Conservation (phyloP, 1,139 yeast genomes). For the Debaryomycetaceae sp. region DNA sequence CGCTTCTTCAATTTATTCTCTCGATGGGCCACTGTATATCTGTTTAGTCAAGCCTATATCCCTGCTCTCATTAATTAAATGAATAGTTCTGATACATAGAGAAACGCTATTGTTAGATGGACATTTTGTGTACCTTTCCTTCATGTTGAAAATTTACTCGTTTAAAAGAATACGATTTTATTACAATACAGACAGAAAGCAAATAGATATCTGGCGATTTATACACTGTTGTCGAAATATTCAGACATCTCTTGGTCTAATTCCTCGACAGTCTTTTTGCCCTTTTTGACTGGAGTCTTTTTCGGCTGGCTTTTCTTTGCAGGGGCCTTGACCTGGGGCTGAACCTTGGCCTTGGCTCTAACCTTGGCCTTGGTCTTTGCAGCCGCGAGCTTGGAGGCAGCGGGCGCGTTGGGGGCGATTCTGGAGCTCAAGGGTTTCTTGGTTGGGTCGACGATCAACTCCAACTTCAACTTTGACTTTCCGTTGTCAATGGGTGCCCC, state of each 20-base stretch:
- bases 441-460: slow-evolving; percentile 82
- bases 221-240: slow-evolving; percentile 45
- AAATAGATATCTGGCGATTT: background rate
- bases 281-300: slow-evolving; percentile 37
- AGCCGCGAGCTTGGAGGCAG: slow-evolving; percentile 15
- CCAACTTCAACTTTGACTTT: slow-evolving; percentile 71
- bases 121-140: background rate
- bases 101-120: background rate
- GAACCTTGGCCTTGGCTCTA: slow-evolving; percentile 14
- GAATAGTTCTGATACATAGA: background rate
- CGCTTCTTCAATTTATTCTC: background rate
- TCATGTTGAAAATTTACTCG: background rate
- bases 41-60: too few species aligned
- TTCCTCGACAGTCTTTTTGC: slow-evolving; percentile 81
- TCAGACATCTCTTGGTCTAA: slow-evolving; percentile 94
- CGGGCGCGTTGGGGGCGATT: slow-evolving; percentile 50
- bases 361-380: slow-evolving; percentile 29
- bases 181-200: background rate
- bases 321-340: slow-evolving; percentile 14
- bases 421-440: slow-evolving; percentile 73
- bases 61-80: too few species aligned
- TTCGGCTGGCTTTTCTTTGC: slow-evolving; percentile 26
- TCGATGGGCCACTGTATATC: background rate
- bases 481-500: slow-evolving; percentile 95
- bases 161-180: background rate